Evolutionary conservation across 768 basidiomycete species (phyloP), one percentile per base, ranked within the genome.

Genomic region (Termitomyces sp.): DNA sequence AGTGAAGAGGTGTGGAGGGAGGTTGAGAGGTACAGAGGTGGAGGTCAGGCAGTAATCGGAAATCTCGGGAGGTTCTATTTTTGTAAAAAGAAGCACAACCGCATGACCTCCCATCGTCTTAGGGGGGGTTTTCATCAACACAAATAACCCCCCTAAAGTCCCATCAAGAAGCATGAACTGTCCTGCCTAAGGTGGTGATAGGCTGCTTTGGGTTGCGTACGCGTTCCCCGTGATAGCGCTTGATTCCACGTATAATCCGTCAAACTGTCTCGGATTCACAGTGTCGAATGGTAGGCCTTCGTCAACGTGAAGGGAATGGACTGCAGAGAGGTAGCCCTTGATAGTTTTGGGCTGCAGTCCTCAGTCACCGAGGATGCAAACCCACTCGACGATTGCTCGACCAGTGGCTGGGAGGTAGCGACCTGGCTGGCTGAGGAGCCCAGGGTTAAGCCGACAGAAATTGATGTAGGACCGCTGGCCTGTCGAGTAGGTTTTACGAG

Each of bases 161-260:
- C 28, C 4, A 28, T 28, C 28, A 28, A 28, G 28, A 28, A 28
- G 28, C 28, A 28, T 4, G 28, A 28, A 28, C 28, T 28, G 28
- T 28, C 28, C 28, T 28, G 28, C 28, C 28, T 28, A 2, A 28
- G 28, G 28, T 28, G 42, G 7, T 28, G 28, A 28, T n/a, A n/a
- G 28, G 28, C 28, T 28, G 28, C 28, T 28, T 28, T 28, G 28
- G 28, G 28, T 68, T 68, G 3, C 67, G 68, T 3, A 61, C 64
- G 4, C 56, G 50, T 20, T 72, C 68, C 5, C 77, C 73, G 54
- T 72, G 66, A 48, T 65, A 70, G 11, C 66, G 65, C 57, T 76
- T 76, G 62, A 75, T 75, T 4, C 77, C 75, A 0, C 73, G 62
- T 53, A 76, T 64, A 42, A 76, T 59, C 0, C 71, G 67, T 38